A percentile compares a stretch with the other conserved stretches of the same genome.
Conservation (phyloP, 768 basidiomycete species). For the Wakefieldia striispora region DNA sequence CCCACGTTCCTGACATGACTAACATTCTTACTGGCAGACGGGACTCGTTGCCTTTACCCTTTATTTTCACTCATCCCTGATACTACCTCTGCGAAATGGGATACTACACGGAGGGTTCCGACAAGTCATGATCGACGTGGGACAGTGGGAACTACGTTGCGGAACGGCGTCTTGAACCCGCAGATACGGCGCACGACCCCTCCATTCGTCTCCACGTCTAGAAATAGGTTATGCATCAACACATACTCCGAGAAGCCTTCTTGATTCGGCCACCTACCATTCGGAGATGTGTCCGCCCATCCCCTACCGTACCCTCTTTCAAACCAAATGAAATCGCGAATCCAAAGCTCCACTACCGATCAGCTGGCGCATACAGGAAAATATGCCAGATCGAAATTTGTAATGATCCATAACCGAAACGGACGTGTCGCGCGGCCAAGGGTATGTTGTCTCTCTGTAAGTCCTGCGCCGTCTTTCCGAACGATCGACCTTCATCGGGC, state of each 20-base stretch:
- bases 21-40: not conserved
- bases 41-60: not conserved
- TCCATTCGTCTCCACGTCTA: conserved; percentile 4
- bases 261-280: conserved; percentile 14
- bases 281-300: not conserved
- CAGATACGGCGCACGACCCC: conserved; percentile 4
- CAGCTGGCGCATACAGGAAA: not conserved
- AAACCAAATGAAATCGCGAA: conserved; percentile 1
- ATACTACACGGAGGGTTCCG: not conserved
- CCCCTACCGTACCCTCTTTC: not conserved
- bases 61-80: not conserved
- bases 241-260: not conserved
- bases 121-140: not conserved
- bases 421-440: not conserved
- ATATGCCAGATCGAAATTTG: not conserved
- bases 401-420: not conserved
- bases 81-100: not conserved
- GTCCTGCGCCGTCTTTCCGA: not conserved
- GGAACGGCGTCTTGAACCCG: not conserved
- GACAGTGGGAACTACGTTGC: not conserved
- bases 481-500: conserved; percentile 1
- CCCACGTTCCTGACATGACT: conserved; percentile 14
- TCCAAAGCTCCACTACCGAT: not conserved
- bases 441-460: not conserved
- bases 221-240: conserved; percentile 10